Base-by-base conservation (phyloP, 2,329 filamentous ascomycete species). In the Akanthomyces uredinophilus region DNA sequence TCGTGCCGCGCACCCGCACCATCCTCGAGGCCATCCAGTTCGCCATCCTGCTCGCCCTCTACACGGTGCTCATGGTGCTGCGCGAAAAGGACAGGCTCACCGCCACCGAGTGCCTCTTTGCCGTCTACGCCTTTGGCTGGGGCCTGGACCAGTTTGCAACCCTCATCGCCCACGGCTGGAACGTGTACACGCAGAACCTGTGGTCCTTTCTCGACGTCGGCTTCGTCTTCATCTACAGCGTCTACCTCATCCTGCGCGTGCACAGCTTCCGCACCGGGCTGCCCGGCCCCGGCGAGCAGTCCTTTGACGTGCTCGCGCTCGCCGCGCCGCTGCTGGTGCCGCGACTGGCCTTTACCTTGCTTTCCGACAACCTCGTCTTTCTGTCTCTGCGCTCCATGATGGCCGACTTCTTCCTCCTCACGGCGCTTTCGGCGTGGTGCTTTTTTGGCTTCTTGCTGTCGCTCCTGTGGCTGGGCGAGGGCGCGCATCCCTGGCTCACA, bases 121-220 rank as follows among this genome's bases (percentile, higher is more conserved):
- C 85, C 29, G 72, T 94, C 1, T 96, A 91, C 70, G 85, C 87
- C 1, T 84, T 88, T 64, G 91, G 91, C 20, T 95, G 91, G 91
- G 86, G 86, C 3, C 76, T 93, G 37, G 90, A 94, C 70, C 89
- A 92, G 69, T 85, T 91, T 68, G 87, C 89, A 1, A 91, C 89
- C 0, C 87, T 92, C 32, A 73, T 91, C 18, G 90, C 91, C 66
- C 91, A 95, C 70, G 85, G 83, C 53, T 86, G 83, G 90, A 84
- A 86, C 63, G 91, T 95, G 1, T 93, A 95, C 70, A 92, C 91
- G 0, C 90, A 96, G 72, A 94, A 95, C 68, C 77, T 96, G 4
- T 96, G 91, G 91, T 92, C 90, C 0, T 95, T 96, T 69, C 82
- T 96, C 18, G 91, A 95, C 71, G 86, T 94, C 52, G 86, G 85